Evolutionary conservation across 2,329 filamentous ascomycete genomes (phyloP), one percentile per base, ranked within the genome.

Genomic region (Pleoardoris graminearum): DNA sequence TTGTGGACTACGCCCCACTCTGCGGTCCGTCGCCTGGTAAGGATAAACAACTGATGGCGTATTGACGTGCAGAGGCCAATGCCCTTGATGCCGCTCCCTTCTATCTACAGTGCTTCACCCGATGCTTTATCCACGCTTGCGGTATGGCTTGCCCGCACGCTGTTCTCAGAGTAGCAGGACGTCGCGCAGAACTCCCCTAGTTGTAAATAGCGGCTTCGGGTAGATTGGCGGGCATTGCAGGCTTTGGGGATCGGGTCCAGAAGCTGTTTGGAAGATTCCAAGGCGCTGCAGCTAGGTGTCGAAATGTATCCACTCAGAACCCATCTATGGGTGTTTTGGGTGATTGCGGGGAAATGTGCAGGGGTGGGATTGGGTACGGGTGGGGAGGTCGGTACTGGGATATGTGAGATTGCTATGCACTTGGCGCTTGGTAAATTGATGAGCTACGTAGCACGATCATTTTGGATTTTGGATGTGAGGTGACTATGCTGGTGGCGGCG

Each of bases 221-320:
- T 54, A 54, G 48, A 48, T 51, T 50, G 44, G 48, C 36, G 29
- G 30, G n/a, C 41, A 48, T 32, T n/a, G 30, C 33, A 50, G 16
- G 23, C 39, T 7, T 23, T 35, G 27, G 12, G 27, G 35, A 42
- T 42, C 42, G 33, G 33, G 35, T 14, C 33, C 36, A 47, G 36
- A 51, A 47, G 43, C 37, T 41, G 36, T 51, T 37, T 47, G 49
- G 49, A 47, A 51, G 49, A 35, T 51, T 47, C 49, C n/a, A 30
- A 3, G n/a, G 46, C 19, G 17, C 14, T 47, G 49, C 49, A 41
- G 25, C 27, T 50, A 44, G 22, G 5, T 25, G 30, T 51, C 19
- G 33, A 38, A 22, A 39, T 45, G 43, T 22, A 4, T 6, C n/a
- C 25, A 29, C 14, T 17, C 22, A 29, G 22, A 12, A 30, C n/a